Conservation (phyloP, 1,284 basidiomycete species). For the Leucoagaricus sp. region DNA sequence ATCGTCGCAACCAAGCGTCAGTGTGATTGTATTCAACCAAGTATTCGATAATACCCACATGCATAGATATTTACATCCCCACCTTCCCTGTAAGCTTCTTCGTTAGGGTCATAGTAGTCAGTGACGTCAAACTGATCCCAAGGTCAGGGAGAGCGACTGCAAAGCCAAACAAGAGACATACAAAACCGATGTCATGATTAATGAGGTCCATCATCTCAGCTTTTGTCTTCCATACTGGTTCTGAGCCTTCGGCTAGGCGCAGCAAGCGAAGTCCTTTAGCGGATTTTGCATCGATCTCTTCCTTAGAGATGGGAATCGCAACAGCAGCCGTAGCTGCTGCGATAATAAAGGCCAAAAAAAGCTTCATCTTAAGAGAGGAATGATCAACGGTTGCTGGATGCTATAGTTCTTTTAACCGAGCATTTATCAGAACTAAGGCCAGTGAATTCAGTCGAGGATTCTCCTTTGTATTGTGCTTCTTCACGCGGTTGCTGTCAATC, state of each 20-base stretch:
- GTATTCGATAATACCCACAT: constrained; percentile 12
- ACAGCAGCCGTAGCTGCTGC: constrained; percentile 17
- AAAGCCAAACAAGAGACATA: constrained; percentile 12
- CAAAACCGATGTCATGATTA: constrained; percentile 18
- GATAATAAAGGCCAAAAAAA: constrained; percentile 16
- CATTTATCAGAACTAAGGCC: too few relatives aligned
- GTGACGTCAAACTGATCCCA: constrained; percentile 23
- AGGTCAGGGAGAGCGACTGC: neutral
- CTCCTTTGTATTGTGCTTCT: too few relatives aligned
- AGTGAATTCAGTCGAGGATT: too few relatives aligned
- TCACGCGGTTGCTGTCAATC: too few relatives aligned
- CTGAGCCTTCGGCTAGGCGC: constrained; percentile 42
- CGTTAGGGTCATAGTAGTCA: constrained; percentile 19
- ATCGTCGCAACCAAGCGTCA: neutral
- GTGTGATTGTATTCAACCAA: neutral
- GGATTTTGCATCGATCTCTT: constrained; percentile 36
- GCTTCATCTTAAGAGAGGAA: neutral
- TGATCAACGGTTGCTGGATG: neutral
- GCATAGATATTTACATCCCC: constrained; percentile 11
- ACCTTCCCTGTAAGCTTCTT: neutral
- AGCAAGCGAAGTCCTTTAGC: constrained; percentile 47
- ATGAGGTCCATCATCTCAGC: constrained; percentile 22
- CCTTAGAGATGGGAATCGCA: constrained; percentile 25
- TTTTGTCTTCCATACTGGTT: constrained; percentile 29
- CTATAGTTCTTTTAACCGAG: too few relatives aligned